Evolutionary conservation across 2,329 filamentous ascomycete genomes (phyloP), one percentile per base, ranked within the genome.

Genomic region (Paecilomyces dactylethromorphus): DNA sequence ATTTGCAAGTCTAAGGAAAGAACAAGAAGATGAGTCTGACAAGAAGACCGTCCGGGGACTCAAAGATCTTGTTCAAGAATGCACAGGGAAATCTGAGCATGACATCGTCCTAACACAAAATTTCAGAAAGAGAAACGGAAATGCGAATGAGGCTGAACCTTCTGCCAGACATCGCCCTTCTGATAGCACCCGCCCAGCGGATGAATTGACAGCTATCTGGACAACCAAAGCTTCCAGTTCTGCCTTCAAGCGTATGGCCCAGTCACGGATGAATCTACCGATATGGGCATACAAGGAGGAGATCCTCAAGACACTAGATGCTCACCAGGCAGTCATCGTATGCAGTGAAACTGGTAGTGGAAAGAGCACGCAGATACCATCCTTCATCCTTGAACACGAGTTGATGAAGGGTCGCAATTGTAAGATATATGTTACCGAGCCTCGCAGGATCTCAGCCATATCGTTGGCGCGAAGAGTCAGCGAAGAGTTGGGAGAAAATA

Each of bases 271-370:
- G 80, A 89, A 89, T 66, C 82, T 99, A 18, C 94, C 94, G 0
- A 96, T 99, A 80, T 97, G 90, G 84, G 82, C 84, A 12, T 97
- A 94, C 72, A 88, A 87, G 64, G 79, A 90, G 12, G 83, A 91
- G 55, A 91, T 97, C 7, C 78, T 97, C 12, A 81, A 85, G 26
- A 84, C 90, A 1, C 87, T 99, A 31, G 87, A 91, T 53, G 81
- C 84, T 22, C 84, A 96, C 64, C 92, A 94, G 68, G 89, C 96
- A 10, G 87, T 94, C 10, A 97, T 99, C 60, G 85, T 99, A 31
- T 97, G 93, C 71, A 94, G 94, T 71, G 94, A 99, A 76, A 99
- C 94, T 2, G 94, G 94, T 65, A 97, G 87, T 71, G 94, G 94
- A 63, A 99, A 99, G 79, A 97, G 92, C 74, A 99, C 94, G 0